Evolutionary conservation across 2,329 filamentous ascomycete genomes (phyloP), one percentile per base, ranked within the genome.

Genomic region (Cyphellophora europaea): DNA sequence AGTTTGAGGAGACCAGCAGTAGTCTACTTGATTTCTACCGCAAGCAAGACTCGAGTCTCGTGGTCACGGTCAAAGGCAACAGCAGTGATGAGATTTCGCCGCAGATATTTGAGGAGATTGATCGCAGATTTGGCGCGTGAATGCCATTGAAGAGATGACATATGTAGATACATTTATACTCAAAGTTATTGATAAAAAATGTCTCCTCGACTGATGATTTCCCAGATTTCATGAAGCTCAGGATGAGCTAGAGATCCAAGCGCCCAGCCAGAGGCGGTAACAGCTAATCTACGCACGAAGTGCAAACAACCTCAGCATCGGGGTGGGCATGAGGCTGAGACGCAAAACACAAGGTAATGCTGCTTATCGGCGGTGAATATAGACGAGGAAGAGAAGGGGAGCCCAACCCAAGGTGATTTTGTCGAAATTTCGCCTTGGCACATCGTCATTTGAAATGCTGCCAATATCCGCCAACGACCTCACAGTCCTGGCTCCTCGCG

Each of bases 61-160:
- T 98, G 23, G 86, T 83, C 74, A 84, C 85, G 42, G 86, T 95
- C 3, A 70, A 85, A 49, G 91, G 91, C 14, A 76, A 88, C 61
- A 89, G 78, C 57, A 94, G 87, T 53, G 85, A 98, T 54, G 91
- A 96, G 63, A 98, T 98, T 49, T 88, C 74, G 35, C 91, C 91
- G n/a, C 79, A 87, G 65, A 67, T 98, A 17, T 83, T 86, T 53
- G 62, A 67, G 6, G 87, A 94, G 61, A 84, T 98, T 57, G 79
- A 84, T 62, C 74, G 67, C 53, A 72, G 82, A 37, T 96, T 96
- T 61, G 68, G 58, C 40, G 55, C 29, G 41, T 32, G 14, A 30
- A 13, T 15, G n/a, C 15, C 12, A 12, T 30, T 23, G 28, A 31
- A 12, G n/a, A 32, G 14, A 32, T 32, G 15, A 31, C 29, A 31